A percentile compares a stretch with the other conserved stretches of the same genome.
phyloP scores from a whole-genome alignment of 805 yeast species.

The Suhomyces sp. region DNA sequence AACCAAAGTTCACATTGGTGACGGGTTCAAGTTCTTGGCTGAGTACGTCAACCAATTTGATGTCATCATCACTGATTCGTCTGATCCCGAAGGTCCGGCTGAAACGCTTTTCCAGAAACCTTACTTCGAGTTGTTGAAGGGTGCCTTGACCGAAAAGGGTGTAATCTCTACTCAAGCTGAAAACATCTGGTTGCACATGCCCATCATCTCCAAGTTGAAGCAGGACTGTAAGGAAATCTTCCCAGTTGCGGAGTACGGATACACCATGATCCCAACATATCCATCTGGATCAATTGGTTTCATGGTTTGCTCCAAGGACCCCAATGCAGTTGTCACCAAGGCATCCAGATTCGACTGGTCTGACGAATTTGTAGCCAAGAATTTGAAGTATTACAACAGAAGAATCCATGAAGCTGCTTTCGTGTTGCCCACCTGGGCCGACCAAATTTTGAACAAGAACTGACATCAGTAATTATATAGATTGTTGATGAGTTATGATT shows the following conservation, averaged over 20 bases:
- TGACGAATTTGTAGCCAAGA: slow-evolving; percentile 58
- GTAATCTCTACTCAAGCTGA: slow-evolving; percentile 94
- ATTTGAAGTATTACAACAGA: slow-evolving; percentile 80
- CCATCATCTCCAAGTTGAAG: slow-evolving; percentile 78
- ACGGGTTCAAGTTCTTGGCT: slow-evolving; percentile 93
- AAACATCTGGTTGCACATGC: slow-evolving; percentile 88
- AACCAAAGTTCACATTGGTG: slow-evolving; percentile 88
- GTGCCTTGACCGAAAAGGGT: slow-evolving; percentile 91
- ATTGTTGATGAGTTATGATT: slow-evolving; percentile 4
- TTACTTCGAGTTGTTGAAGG: slow-evolving; percentile 78
- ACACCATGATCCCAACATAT: slow-evolving; percentile 92
- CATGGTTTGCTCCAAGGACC: slow-evolving; percentile 88
- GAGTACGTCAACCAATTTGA: slow-evolving; percentile 84
- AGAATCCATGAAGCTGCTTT: slow-evolving; percentile 86
- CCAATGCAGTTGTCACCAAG: slow-evolving; percentile 56
- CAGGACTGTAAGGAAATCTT: slow-evolving; percentile 79
- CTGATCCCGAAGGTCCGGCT: slow-evolving; percentile 99
- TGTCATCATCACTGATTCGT: slow-evolving; percentile 94
- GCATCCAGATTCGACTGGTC: slow-evolving; percentile 66
- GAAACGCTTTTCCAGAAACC: slow-evolving; percentile 89
- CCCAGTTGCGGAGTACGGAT: slow-evolving; percentile 89
- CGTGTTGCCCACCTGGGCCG: slow-evolving; percentile 90
- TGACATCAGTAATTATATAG: slow-evolving; percentile 7
- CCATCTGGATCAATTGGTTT: slow-evolving; percentile 98
- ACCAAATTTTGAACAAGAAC: slow-evolving; percentile 38